Base-by-base conservation (phyloP, 1,284 basidiomycete genomes). In the Trametes pubescens region DNA sequence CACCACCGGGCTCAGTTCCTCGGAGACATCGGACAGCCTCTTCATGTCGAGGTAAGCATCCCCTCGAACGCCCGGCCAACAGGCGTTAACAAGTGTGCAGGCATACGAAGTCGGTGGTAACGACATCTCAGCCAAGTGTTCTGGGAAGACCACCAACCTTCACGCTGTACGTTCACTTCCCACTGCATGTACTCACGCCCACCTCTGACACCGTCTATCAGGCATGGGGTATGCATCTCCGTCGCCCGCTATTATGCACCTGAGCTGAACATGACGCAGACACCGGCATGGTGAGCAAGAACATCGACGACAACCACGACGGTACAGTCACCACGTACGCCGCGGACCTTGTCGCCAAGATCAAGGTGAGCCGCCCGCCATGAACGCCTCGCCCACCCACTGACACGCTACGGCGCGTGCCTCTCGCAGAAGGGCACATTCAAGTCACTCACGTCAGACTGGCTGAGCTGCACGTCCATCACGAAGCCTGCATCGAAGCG, bases 401-500 rank as follows among this genome's bases (percentile, higher is more conserved):
- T 32, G 48, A 49, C 26, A 21, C 10, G 18, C 43, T n/a, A 7
- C 18, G 43, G 18, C 21, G 43, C 18, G 21, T 24, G n/a, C 22
- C 10, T 24, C 22, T 11, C 35, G 4, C 53, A 84, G 82, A 76
- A 73, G 24, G 83, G 84, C 18, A 67, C 72, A 5, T 82, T 77
- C 72, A 70, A 73, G 46, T 78, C 80, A 7, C 65, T 72, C 16
- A 77, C 80, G 0, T 69, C 72, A 3, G 73, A 72, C 38, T 86
- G 85, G 84, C 78, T 85, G 54, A 76, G 76, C 49, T 83, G 82
- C 72, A 81, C 82, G 22, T 80, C 78, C 2, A 77, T 75, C 9
- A 82, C 80, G 6, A 68, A 77, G 48, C 72, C 79, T 35, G 67
- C 72, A 11, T 61, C 61, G 14, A 70, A 67, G 59, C 66, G 68